Conservation (phyloP, 78 protist species). For the Emiliania huxleyi region DNA sequence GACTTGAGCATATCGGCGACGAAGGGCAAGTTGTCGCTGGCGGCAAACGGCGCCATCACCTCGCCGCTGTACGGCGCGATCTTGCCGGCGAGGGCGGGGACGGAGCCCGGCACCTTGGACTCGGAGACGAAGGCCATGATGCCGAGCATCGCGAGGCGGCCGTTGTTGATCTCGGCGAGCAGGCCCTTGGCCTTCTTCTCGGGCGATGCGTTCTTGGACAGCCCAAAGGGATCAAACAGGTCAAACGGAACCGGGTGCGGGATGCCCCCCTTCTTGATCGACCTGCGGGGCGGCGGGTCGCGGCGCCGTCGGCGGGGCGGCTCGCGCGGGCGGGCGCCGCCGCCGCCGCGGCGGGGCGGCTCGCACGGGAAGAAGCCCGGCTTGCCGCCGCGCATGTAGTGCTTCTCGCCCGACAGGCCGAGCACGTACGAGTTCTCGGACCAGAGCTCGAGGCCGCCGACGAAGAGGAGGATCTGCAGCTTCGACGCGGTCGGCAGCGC, state of each 20-base stretch:
- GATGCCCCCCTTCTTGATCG: not conserved
- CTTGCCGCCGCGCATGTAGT: slow-evolving; percentile 7
- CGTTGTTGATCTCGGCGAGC: not conserved
- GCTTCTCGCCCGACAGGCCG: not conserved
- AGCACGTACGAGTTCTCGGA: not conserved
- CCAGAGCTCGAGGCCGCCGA: not conserved
- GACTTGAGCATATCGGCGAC: not conserved
- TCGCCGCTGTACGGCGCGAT: not conserved
- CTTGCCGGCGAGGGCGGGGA: not conserved
- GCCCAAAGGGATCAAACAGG: not conserved
- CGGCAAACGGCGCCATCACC: not conserved
- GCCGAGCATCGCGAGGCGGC: not conserved
- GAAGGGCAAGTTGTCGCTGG: not conserved
- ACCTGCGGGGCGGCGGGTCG: too few relatives aligned
- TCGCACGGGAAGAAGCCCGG: not conserved
- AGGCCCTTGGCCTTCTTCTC: slow-evolving; percentile 3
- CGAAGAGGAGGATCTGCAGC: not conserved
- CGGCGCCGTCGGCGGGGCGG: too few relatives aligned
- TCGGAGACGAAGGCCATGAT: not conserved
- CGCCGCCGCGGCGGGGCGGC: too few relatives aligned
- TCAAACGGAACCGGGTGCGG: not conserved
- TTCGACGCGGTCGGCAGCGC: not conserved
- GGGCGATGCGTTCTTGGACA: not conserved
- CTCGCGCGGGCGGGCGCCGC: too few relatives aligned
- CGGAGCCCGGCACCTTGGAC: not conserved